A percentile compares a stretch with the other conserved stretches of the same genome.
phyloP scores from a whole-genome alignment of 495 filamentous ascomycete genomes.

The Podospora sp. region DNA sequence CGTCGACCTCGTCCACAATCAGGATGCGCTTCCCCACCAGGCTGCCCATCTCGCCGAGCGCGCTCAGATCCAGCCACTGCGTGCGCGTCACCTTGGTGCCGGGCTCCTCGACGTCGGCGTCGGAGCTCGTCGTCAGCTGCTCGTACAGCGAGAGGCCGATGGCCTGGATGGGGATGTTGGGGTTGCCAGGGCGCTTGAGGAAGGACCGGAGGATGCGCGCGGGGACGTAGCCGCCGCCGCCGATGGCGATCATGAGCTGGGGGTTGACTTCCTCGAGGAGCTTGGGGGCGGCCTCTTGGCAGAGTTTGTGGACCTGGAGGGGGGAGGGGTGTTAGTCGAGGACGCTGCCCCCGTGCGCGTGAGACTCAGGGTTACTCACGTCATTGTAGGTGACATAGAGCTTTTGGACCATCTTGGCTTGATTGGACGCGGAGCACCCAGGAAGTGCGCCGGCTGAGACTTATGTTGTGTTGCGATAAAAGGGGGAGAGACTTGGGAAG shows the following conservation, averaged over 20 bases:
- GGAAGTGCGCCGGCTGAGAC: constrained; percentile 3
- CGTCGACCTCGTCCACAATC: constrained; percentile 98
- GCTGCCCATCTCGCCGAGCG: constrained; percentile 82
- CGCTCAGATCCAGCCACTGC: constrained; percentile 94
- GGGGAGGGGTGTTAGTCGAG: background rate
- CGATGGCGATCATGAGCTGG: constrained; percentile 98
- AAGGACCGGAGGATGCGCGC: constrained; percentile 97
- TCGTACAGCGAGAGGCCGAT: constrained; percentile 98
- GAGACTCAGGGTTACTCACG: constrained; percentile 52
- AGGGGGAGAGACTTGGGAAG: background rate
- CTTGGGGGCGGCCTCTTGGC: constrained; percentile 74
- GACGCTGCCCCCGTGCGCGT: background rate
- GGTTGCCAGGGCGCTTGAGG: constrained; percentile 81
- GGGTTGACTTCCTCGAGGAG: constrained; percentile 86
- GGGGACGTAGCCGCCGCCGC: constrained; percentile 95
- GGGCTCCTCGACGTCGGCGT: constrained; percentile 61
- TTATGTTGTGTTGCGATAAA: background rate
- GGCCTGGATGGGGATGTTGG: constrained; percentile 99
- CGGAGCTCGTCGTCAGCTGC: constrained; percentile 63
- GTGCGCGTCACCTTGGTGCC: constrained; percentile 96
- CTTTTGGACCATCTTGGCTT: constrained; percentile 75
- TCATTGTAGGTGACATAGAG: constrained; percentile 94
- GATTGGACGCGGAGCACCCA: constrained; percentile 5
- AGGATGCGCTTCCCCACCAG: constrained; percentile 95
- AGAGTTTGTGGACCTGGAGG: constrained; percentile 90